Percentiles rank a stretch among this genome's conserved stretches.
Conservation (phyloP, 257 asterid species). For the Nicotiana otophora region DNA sequence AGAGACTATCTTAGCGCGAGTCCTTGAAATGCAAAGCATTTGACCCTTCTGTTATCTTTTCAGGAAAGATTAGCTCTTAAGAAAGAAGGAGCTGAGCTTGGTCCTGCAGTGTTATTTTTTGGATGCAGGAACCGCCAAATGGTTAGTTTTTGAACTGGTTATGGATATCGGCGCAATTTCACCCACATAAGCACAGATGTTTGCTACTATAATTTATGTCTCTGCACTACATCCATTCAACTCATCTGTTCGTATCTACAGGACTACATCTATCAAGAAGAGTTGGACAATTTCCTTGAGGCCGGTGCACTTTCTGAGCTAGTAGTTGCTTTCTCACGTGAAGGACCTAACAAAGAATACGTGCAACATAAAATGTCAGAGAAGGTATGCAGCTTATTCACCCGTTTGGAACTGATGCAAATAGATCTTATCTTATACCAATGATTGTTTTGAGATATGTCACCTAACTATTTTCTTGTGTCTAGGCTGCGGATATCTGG, state of each 20-base stretch:
- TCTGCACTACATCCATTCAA: background rate
- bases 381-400: conserved; percentile 39
- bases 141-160: conserved; percentile 39
- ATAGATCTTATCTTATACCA: background rate
- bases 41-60: conserved; percentile 10
- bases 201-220: background rate
- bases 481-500: conserved; percentile 81
- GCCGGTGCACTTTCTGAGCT: conserved; percentile 87
- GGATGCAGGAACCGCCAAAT: conserved; percentile 92
- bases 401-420: background rate
- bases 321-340: conserved; percentile 87
- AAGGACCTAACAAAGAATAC: conserved; percentile 82
- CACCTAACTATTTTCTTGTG: background rate
- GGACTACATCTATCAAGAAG: conserved; percentile 92
- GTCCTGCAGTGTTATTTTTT: conserved; percentile 76
- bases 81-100: conserved; percentile 85
- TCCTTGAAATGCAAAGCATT: conserved; percentile 5
- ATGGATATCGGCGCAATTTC: background rate
- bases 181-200: background rate
- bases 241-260: conserved; percentile 20
- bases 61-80: conserved; percentile 97
- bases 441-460: background rate
- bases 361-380: conserved; percentile 94
- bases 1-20: background rate
- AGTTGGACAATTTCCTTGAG: conserved; percentile 53